phyloP scores from a whole-genome alignment of 441 rosid genomes.

The Arabidopsis lyrata region DNA sequence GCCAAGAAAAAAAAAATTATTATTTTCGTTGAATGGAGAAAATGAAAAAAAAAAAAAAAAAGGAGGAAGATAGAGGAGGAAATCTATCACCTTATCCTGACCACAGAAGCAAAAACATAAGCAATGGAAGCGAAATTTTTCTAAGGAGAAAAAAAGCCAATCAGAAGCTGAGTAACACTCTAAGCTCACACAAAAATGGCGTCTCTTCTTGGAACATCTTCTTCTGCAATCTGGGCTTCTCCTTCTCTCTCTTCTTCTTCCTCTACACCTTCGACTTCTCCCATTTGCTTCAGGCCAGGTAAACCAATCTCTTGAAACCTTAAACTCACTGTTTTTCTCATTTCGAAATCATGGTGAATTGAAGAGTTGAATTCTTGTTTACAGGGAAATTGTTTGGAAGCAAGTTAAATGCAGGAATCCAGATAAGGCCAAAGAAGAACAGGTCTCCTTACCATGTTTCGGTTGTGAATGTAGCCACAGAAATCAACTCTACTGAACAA shows the following conservation, averaged over 20 bases:
- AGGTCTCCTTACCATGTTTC: conserved; percentile 61
- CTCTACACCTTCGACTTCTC: conserved; percentile 49
- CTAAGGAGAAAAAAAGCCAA: conserved; percentile 27
- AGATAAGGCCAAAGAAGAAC: conserved; percentile 58
- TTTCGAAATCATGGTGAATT: background rate
- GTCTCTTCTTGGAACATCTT: conserved; percentile 60
- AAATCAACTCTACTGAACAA: conserved; percentile 72
- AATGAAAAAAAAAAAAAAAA: background rate
- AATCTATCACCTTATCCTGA: conserved; percentile 70
- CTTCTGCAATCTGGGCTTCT: conserved; percentile 65
- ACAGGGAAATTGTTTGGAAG: conserved; percentile 66
- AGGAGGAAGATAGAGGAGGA: conserved; percentile 33
- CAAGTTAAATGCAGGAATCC: conserved; percentile 56
- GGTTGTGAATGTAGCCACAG: conserved; percentile 81
- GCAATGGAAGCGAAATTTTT: conserved; percentile 39
- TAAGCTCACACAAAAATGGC: conserved; percentile 56
- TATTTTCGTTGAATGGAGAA: background rate
- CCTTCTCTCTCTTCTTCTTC: conserved; percentile 57
- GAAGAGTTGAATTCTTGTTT: background rate
- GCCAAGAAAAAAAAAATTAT: no score
- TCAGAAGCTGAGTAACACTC: conserved; percentile 30
- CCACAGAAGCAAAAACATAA: conserved; percentile 44
- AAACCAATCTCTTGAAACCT: conserved; percentile 27
- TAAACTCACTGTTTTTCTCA: conserved; percentile 21
- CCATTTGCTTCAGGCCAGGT: conserved; percentile 62